phyloP scores from a whole-genome alignment of 164 flowering plant genomes.

The Euptelea pleiosperma region DNA sequence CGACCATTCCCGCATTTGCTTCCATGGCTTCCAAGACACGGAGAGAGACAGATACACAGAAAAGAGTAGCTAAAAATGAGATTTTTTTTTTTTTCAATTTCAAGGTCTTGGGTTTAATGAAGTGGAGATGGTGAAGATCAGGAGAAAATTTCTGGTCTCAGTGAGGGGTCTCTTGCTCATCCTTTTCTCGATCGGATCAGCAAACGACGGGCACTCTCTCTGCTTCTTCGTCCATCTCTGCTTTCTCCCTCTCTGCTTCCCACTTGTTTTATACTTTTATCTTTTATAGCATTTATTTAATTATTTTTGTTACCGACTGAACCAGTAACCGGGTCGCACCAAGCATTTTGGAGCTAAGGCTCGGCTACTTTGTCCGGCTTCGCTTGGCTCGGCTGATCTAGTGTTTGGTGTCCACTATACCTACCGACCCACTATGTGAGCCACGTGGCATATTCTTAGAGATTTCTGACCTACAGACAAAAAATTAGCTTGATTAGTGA shows the following conservation, averaged over 20 bases:
- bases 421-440: too few relatives aligned
- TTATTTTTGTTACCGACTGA: constrained; percentile 26
- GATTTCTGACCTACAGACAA: too few relatives aligned
- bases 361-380: too few relatives aligned
- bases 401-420: too few relatives aligned
- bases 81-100: background rate
- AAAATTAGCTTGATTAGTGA: too few relatives aligned
- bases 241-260: constrained; percentile 10
- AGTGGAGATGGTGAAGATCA: background rate
- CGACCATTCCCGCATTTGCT: constrained; percentile 84
- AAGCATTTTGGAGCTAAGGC: too few relatives aligned
- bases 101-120: background rate
- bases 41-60: background rate
- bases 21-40: constrained; percentile 44
- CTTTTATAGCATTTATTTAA: too few relatives aligned
- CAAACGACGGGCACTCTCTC: constrained; percentile 13
- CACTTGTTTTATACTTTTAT: too few relatives aligned
- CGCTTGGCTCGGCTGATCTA: too few relatives aligned
- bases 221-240: constrained; percentile 4
- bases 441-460: too few relatives aligned
- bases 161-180: background rate
- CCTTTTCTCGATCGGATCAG: background rate
- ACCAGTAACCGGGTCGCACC: constrained; percentile 21
- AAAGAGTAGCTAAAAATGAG: background rate
- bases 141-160: background rate